Evolutionary conservation across 1,284 basidiomycete species (phyloP).

Genomic region (Trichosporon asahii): DNA sequence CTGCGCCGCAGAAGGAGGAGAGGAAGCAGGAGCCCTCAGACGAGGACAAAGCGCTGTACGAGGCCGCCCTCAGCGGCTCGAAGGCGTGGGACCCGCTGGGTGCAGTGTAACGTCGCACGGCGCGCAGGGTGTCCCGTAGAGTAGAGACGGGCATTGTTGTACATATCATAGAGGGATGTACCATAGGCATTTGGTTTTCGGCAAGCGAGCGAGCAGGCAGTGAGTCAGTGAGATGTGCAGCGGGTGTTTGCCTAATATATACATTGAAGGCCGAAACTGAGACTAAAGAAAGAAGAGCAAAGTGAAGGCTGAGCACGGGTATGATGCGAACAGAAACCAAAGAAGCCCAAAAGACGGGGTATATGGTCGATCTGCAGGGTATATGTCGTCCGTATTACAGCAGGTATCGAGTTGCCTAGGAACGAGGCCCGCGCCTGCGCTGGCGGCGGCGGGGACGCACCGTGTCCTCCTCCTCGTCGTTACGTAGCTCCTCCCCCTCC

Average conservation of each 20-base stretch:
- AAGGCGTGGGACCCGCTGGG: constrained; percentile 50
- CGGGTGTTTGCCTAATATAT: not conserved
- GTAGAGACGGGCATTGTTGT: not conserved
- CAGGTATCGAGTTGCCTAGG: no score
- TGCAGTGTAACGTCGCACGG: constrained; percentile 28
- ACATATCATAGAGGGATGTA: constrained; percentile 2
- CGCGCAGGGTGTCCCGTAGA: not conserved
- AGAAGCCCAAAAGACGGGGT: no score
- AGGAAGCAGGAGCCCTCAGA: not conserved
- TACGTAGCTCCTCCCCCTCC: no score
- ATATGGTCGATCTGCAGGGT: no score
- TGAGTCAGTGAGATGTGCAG: not conserved
- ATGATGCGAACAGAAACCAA: no score
- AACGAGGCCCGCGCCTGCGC: no score
- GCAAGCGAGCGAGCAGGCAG: not conserved
- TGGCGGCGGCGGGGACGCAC: no score
- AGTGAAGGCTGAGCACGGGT: no score
- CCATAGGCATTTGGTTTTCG: not conserved
- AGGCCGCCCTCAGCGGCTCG: constrained; percentile 39
- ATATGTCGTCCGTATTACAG: no score
- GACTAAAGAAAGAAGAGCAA: not conserved
- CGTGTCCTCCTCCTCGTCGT: not conserved
- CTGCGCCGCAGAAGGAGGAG: not conserved
- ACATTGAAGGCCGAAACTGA: not conserved
- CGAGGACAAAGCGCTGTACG: constrained; percentile 19